Base-by-base conservation (phyloP, 176 grass and related monocot species). In the Zea luxurians region DNA sequence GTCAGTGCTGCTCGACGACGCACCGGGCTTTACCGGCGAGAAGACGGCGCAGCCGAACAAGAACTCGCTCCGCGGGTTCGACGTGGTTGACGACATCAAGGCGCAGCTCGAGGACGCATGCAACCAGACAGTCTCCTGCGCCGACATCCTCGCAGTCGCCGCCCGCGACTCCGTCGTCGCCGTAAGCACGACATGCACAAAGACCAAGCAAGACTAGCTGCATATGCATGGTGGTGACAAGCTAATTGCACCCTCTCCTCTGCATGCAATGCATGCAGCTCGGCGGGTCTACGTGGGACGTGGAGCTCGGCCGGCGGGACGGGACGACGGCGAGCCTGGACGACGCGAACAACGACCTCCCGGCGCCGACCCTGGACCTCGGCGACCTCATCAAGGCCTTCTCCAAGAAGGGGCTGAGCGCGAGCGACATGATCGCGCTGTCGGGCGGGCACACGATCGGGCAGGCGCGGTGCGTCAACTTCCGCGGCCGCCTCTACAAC, bases 91-190 rank as follows among this genome's bases (percentile, higher is more conserved):
- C 78, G 48, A 36, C 73, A 88, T 91, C 82, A 91, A 91, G 70
- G 0, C 74, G 15, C 82, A 86, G 69, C 82, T 91, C n/a, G 89
- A 91, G 82, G 18, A 69, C 8, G 5, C 79, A 6, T 91, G 85
- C 85, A 3, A 34, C 2, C 63, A 85, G 79, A 89, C 93, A 2
- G 94, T 97, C 46, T 97, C 94, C 48, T 97, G 94, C 65, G 89
- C 94, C 37, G 94, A 97, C 86, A 84, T 97, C 76, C 82, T 97
- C 66, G 88, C 91, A 37, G 83, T 97, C 37, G 91, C 93, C 21
- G 89, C 89, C 35, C 84, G 84, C 13, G 89, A 91, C 10, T 91
- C 89, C 60, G 85, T 91, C 42, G 85, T 88, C 75, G 78, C 82
- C 1, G 89, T 91, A 87, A 77, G 60, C 72, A 41, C 36, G 20